A percentile compares a stretch with the other conserved stretches of the same genome.
phyloP scores from a whole-genome alignment of 176 grass and related monocot genomes.

The Ananas comosus region DNA sequence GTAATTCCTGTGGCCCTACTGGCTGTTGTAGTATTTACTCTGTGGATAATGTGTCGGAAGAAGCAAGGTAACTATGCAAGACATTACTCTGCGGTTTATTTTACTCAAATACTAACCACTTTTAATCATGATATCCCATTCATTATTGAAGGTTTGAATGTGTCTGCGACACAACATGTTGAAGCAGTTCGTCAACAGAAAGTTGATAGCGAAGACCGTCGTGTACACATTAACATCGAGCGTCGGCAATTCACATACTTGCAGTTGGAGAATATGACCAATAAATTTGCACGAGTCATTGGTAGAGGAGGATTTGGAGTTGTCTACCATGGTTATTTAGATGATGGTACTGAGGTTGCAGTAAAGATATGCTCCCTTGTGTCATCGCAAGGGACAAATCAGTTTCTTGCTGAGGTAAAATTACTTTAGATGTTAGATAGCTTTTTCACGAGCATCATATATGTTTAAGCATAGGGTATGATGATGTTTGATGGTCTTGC shows the following conservation, averaged over 20 bases:
- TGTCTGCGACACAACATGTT: slow-evolving; percentile 4
- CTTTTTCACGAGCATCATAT: not conserved
- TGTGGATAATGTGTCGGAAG: slow-evolving; percentile 16
- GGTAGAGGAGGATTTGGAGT: slow-evolving; percentile 66
- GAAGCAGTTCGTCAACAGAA: slow-evolving; percentile 11
- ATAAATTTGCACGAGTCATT: slow-evolving; percentile 50
- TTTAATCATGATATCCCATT: not conserved
- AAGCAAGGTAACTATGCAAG: slow-evolving; percentile 20
- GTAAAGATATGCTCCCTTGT: slow-evolving; percentile 41
- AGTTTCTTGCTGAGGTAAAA: slow-evolving; percentile 63
- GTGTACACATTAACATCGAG: slow-evolving; percentile 9
- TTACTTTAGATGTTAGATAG: not conserved
- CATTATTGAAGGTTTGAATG: not conserved
- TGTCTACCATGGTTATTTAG: slow-evolving; percentile 48
- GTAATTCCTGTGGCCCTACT: slow-evolving; percentile 21
- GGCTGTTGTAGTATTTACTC: slow-evolving; percentile 20
- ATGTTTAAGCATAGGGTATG: too few species aligned
- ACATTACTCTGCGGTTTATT: not conserved
- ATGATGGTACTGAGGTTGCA: slow-evolving; percentile 58
- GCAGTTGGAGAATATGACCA: slow-evolving; percentile 49
- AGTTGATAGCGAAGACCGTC: slow-evolving; percentile 4
- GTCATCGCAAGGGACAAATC: slow-evolving; percentile 42
- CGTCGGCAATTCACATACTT: slow-evolving; percentile 49
- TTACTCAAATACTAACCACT: not conserved
- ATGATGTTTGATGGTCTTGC: too few species aligned